phyloP scores from a whole-genome alignment of 225 moss, liverwort and hornwort genomes.

The Pseudisothecium myosuroides region DNA sequence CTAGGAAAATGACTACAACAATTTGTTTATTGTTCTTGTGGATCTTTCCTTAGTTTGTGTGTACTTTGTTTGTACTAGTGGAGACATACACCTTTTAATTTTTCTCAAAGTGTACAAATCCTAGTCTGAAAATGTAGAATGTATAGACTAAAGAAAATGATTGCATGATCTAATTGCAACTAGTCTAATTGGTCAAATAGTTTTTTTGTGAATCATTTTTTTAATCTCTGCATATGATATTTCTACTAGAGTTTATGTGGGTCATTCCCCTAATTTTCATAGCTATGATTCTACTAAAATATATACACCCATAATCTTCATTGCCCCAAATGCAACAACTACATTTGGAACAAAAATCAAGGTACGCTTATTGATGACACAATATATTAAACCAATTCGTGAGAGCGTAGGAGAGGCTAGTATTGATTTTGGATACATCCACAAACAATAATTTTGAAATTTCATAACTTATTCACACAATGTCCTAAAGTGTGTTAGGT shows the following conservation, averaged over 20 bases:
- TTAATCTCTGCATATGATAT: not conserved
- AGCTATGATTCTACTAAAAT: not conserved
- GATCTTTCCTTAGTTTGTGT: not conserved
- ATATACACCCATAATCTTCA: not conserved
- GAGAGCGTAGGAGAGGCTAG: not conserved
- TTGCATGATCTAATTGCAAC: fast-evolving
- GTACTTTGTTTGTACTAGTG: no score
- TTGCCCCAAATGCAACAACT: not conserved
- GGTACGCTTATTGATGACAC: not conserved
- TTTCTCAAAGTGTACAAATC: not conserved
- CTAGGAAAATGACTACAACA: not conserved
- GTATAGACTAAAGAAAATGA: no score
- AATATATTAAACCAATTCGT: not conserved
- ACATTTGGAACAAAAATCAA: not conserved
- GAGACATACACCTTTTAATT: not conserved
- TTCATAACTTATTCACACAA: not conserved
- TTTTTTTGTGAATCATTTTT: not conserved
- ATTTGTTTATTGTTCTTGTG: not conserved
- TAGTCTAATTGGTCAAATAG: no score
- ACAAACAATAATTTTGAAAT: not conserved
- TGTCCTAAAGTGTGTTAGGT: not conserved
- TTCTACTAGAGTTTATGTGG: not conserved
- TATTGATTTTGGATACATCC: not conserved
- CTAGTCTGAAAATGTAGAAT: not conserved
- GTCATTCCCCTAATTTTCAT: fast-evolving